Base-by-base conservation (phyloP, 139 green algal genomes). In the Asterochloris erici region DNA sequence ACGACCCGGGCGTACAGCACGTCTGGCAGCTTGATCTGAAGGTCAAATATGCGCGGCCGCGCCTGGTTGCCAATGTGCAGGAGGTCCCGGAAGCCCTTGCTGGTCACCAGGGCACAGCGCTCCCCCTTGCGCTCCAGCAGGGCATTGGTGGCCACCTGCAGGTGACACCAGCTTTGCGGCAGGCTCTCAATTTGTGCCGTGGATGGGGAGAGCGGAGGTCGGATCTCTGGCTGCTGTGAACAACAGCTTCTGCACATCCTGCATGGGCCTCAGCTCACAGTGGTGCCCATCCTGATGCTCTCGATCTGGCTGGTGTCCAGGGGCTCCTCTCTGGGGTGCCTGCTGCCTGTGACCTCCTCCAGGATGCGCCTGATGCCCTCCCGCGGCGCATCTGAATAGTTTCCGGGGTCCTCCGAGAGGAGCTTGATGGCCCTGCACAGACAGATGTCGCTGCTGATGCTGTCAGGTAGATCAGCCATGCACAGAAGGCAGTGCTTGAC, bases 281-380 rank as follows among this genome's bases (percentile, higher is more conserved):
- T 97, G 54, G 97, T 99, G 63, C 96, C 96, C 95, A 98, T 98
- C 73, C 94, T 86, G 81, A 98, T 97, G 86, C 89, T 94, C 47
- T 82, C 85, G 60, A 98, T 95, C 77, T 91, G 89, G 15, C 85
- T 92, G 24, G 95, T 98, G 87, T 97, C 91, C 64, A 98, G 87
- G 0, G 93, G 94, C 14, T 21, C 11, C 38, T 89, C 28, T 0
- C 94, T 86, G 0, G 84, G 90, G 85, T 94, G 92, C 14, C 71
- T 64, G 24, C 81, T 79, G 38, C 95, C 93, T 13, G 91, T 95
- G 15, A 94, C 90, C 54, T 95, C 81, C 87, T 98, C 95, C 47
- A 99, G 89, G 21, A 99, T 90, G 2, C 96, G 89, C 0, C 97
- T 87, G 82, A 99, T 99, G 73, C 97, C 97, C 85, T 98, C 97